A percentile compares a stretch with the other conserved stretches of the same genome.
These are phyloP conservation scores for Vaccinium corymbosum DNA, from an alignment of 148 eudicot species.

Conservation along the genomic window DNA sequence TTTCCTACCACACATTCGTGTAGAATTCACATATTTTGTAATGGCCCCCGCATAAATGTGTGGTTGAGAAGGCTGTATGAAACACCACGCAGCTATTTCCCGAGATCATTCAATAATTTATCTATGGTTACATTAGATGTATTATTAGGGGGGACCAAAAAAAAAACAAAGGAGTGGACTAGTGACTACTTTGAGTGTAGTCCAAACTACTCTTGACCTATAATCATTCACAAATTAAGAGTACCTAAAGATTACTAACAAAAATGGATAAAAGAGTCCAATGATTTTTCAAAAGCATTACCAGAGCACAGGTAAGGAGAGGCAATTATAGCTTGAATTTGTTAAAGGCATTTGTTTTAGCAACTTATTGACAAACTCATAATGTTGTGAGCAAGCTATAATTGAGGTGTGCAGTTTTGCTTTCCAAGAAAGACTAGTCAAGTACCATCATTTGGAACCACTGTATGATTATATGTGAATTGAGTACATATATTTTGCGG, in stretches of 20 bases:
- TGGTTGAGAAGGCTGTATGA: no score
- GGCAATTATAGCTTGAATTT: background rate
- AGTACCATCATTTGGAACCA: no score
- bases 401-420: background rate
- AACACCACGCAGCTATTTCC: no score
- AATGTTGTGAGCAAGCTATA: background rate
- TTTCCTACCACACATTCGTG: no score
- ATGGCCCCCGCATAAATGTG: no score
- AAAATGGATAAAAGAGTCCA: background rate
- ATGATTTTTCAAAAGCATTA: background rate
- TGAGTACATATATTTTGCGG: no score
- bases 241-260: background rate
- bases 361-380: background rate
- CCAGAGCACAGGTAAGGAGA: background rate
- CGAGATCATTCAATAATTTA: no score
- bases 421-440: slow-evolving; percentile 4
- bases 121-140: no score
- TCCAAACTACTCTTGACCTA: background rate
- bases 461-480: no score
- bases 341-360: background rate
- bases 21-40: no score
- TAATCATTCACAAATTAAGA: background rate
- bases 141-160: background rate
- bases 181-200: background rate
- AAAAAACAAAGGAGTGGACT: background rate